A percentile compares a stretch with the other conserved stretches of the same genome.
These are phyloP conservation scores for Dictyostelium firmibasis DNA, from an alignment of 78 protist species.

Conservation along the genomic window DNA sequence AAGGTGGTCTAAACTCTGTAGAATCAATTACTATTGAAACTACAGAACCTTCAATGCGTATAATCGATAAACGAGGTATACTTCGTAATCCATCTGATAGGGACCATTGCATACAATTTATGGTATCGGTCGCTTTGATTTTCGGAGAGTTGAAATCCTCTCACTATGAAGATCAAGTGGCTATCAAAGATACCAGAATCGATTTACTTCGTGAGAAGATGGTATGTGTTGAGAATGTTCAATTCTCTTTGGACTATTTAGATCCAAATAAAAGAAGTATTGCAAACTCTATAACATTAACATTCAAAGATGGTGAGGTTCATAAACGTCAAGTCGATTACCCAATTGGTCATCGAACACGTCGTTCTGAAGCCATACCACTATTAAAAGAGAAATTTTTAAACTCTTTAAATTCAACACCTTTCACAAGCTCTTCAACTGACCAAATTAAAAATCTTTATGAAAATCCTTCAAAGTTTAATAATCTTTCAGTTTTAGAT, in stretches of 20 bases:
- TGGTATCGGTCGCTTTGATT: constrained; percentile 76
- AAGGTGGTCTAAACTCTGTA: not conserved
- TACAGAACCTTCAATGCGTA: constrained; percentile 78
- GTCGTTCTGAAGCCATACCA: constrained; percentile 83
- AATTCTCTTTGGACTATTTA: constrained; percentile 61
- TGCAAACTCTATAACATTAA: constrained; percentile 46
- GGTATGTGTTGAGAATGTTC: constrained; percentile 35
- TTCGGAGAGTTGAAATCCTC: constrained; percentile 56
- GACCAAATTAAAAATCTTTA: not conserved
- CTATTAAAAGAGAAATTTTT: constrained; percentile 55
- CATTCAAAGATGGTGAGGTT: constrained; percentile 65
- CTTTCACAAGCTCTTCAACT: not conserved
- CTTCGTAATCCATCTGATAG: constrained; percentile 79
- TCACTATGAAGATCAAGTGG: constrained; percentile 71
- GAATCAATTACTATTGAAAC: constrained; percentile 48
- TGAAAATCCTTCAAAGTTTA: not conserved
- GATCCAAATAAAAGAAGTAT: constrained; percentile 78
- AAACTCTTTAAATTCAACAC: not conserved
- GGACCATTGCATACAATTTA: constrained; percentile 83
- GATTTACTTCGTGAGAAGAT: constrained; percentile 82
- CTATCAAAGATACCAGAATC: constrained; percentile 38
- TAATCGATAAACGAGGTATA: constrained; percentile 82
- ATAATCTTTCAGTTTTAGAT: not conserved
- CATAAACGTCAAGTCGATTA: constrained; percentile 40
- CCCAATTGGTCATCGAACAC: constrained; percentile 83